A percentile compares a stretch with the other conserved stretches of the same genome.
These are phyloP conservation scores for Holtermanniella nyarrowii DNA, from an alignment of 768 basidiomycete genomes.

Conservation along the genomic window DNA sequence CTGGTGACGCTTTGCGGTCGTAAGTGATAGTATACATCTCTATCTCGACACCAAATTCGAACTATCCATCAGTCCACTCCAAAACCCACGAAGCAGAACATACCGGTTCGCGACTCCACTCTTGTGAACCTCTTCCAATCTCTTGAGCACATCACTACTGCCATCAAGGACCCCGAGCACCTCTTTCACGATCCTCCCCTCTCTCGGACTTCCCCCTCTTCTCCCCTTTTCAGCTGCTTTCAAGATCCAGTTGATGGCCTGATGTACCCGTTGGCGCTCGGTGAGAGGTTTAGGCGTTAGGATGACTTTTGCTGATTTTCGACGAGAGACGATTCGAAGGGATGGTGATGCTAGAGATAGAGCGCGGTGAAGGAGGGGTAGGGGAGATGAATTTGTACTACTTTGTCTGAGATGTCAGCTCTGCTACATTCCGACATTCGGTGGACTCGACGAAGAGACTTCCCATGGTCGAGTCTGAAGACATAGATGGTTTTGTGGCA, in stretches of 20 bases:
- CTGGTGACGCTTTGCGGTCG: too few relatives aligned
- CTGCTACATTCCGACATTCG: not conserved
- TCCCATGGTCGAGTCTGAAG: not conserved
- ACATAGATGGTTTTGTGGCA: too few relatives aligned
- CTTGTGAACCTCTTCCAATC: constrained; percentile 56
- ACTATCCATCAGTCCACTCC: not conserved
- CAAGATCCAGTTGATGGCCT: constrained; percentile 63
- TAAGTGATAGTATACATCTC: too few relatives aligned
- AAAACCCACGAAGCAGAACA: constrained; percentile 9
- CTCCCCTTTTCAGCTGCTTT: constrained; percentile 51
- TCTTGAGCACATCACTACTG: constrained; percentile 50
- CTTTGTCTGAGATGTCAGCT: constrained; percentile 58
- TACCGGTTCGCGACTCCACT: constrained; percentile 58
- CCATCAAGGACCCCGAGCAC: constrained; percentile 58
- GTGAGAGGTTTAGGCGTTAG: constrained; percentile 60
- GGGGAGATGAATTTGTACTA: constrained; percentile 63
- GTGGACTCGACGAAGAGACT: not conserved
- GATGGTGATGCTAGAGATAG: constrained; percentile 60
- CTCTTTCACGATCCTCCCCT: constrained; percentile 68
- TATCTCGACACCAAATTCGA: too few relatives aligned
- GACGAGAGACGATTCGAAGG: constrained; percentile 52
- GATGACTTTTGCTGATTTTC: constrained; percentile 56
- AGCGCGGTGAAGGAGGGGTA: constrained; percentile 68
- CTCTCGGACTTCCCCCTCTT: constrained; percentile 48
- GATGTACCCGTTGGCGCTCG: constrained; percentile 66